Base-by-base conservation (phyloP, 2,329 filamentous ascomycete genomes). In the Aspergillus aculeatinus region DNA sequence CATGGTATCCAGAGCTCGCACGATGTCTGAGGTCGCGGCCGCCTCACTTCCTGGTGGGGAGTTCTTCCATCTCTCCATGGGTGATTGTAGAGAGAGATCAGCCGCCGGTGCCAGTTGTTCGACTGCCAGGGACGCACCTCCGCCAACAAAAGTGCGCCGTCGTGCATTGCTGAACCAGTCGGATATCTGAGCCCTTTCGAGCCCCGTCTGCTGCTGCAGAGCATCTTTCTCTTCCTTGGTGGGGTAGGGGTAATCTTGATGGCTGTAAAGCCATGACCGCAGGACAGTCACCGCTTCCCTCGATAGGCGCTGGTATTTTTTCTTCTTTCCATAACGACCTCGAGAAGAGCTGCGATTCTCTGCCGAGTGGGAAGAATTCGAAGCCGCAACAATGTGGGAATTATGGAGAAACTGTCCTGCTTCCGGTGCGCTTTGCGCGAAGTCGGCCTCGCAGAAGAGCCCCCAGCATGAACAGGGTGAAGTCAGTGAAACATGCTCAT, bases 81-180 rank as follows among this genome's bases (percentile, higher is more conserved):
- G 85, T 70, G 85, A 85, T 68, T 87, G 80, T 63, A 83, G 65
- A 27, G 72, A 63, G 25, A 70, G 72, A 63, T 82, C 66, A 56
- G 83, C 25, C 33, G 33, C 14, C 2, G 33, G 11, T 35, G 33
- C 14, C 33, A 5, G 1, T 35, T 35, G 11, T 35, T 16, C 25
- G 35, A 23, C 14, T 19, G 10, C 12, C 33, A 16, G 33, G 21
- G 23, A 16, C 14, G 11, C 44, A 29, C 25, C 33, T 14, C 5
- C 52, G 7, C 27, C 7, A 2, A 19, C 25, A 21, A 29, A 39
- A 54, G 50, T 64, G 60, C 92, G 84, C 58, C 92, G 86, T 35
- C 92, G 86, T 56, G 91, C 91, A 72, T 96, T 96, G 58, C 91
- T 91, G 49, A 96, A 85, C 92, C 91, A 96, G 72, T 95, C 96